Evolutionary conservation across 306 rosid species (phyloP).

Genomic region (Vigna hirtella): DNA sequence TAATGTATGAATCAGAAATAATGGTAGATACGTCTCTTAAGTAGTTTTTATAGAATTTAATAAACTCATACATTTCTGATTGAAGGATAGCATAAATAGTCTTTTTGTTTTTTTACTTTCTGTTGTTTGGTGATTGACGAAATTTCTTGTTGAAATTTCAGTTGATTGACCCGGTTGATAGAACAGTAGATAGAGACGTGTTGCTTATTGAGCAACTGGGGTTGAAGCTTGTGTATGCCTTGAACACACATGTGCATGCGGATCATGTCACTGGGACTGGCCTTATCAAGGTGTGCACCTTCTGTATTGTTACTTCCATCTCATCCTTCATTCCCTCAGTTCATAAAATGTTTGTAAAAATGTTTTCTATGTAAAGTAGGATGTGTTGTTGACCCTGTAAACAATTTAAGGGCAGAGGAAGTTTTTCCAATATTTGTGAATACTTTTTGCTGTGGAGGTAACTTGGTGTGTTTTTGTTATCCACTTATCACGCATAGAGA

Average conservation of each 20-base stretch:
- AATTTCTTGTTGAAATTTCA: constrained; percentile 33
- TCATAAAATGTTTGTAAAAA: neutral
- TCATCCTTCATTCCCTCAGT: neutral
- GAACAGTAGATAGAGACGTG: constrained; percentile 86
- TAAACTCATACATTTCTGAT: neutral
- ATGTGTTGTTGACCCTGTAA: neutral
- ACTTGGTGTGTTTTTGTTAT: constrained; percentile 26
- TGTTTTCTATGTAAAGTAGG: neutral
- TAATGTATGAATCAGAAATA: neutral
- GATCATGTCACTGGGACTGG: constrained; percentile 98
- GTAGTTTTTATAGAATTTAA: neutral
- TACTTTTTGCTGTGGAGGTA: neutral
- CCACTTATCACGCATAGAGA: constrained; percentile 50
- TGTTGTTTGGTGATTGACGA: constrained; percentile 19
- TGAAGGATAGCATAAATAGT: neutral
- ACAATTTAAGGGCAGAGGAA: neutral
- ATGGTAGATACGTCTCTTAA: neutral
- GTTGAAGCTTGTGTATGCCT: constrained; percentile 74
- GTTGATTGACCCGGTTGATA: constrained; percentile 99
- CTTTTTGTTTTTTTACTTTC: neutral
- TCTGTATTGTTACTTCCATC: neutral
- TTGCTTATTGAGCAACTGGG: constrained; percentile 76
- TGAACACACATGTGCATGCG: constrained; percentile 99
- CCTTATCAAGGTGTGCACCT: constrained; percentile 68
- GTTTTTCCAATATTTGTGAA: neutral